Base-by-base conservation (phyloP, 192 early-diverging fungal species). In the Rhizoclosmatium globosum region DNA sequence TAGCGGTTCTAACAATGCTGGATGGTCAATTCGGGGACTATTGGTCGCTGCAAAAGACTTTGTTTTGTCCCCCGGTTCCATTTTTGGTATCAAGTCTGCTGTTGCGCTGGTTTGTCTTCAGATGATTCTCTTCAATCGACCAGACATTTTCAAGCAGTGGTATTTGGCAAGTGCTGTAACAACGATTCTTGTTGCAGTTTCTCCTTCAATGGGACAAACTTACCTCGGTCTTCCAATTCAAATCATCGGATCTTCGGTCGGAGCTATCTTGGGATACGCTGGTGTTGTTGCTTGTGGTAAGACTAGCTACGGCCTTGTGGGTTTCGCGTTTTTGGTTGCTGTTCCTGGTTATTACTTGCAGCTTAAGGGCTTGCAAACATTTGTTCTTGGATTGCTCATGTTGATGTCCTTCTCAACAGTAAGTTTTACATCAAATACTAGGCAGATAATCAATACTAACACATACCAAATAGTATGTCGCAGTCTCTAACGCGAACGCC, bases 161-260 rank as follows among this genome's bases (percentile, higher is more conserved):
- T 74, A 45, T 41, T 60, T 79, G 58, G 19, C 57, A 17, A 47
- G 50, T 2, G 23, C 60, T 13, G 11, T 79, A 13, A 56, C 67
- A 38, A 65, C 71, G 2, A n/a, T 79, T 17, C 46, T 79, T 19
- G 78, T 79, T 38, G 69, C 70, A 3, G 48, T 79, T 53, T 59
- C 71, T 15, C 78, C 78, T 11, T 65, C 58, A 6, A 31, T 79
- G 45, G 78, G 78, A 3, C 77, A 73, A 64, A 79, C 70, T 23
- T 72, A 73, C 47, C 41, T 64, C 21, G 59, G 68, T 39, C 61
- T 72, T 4, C 78, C 78, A 21, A 48, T 74, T 53, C 78, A 79
- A 46, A 61, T 79, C 44, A 39, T 64, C 23, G 60, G 71, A 19
- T 50, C 78, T 17, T 31, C 67, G 21, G 4, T 79, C 21, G 78